Base-by-base conservation (phyloP, 2,329 filamentous ascomycete genomes). In the Penicillium paneum region DNA sequence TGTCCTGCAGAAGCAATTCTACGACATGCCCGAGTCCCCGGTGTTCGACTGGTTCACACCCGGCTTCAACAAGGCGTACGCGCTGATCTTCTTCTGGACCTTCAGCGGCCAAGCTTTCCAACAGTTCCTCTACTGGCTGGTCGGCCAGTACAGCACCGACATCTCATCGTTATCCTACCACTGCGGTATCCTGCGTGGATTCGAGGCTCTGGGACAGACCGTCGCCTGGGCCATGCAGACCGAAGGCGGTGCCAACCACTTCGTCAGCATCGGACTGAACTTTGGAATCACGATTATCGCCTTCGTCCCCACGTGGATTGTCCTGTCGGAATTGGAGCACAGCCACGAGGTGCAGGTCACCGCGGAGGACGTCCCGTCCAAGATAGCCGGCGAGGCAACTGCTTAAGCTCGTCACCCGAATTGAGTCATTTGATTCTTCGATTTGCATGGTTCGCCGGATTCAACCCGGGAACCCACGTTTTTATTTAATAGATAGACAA, bases 141-240 rank as follows among this genome's bases (percentile, higher is more conserved):
- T 64, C 29, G 62, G 62, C 12, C 62, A 64, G 40, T 64, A 64
- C 49, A 64, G 57, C 46, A 64, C 62, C 11, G 62, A 64, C 17
- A 53, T 64, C 32, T 64, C 62, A 2, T 62, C 62, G 0, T 47
- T 64, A 17, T 64, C 62, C 21, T 64, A 64, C 44, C 62, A 64
- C 55, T 62, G 59, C 28, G 62, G 62, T 51, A 64, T 64, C 24
- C 56, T 64, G 10, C 54, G 62, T 32, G 62, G 62, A 52, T 63
- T 64, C 32, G 62, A 64, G 42, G 62, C 62, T 28, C 47, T 64
- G 12, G 62, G 62, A 32, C 62, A 64, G 35, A 64, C 62, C 26
- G 59, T 64, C 39, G 62, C 62, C n/a, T 64, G 62, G 62, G 62
- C 62, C 13, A 64, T 64, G 62, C 62, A 64, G 47, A 56, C 59